phyloP scores from a whole-genome alignment of 805 yeast genomes.

The Phaffomyces antillensis region DNA sequence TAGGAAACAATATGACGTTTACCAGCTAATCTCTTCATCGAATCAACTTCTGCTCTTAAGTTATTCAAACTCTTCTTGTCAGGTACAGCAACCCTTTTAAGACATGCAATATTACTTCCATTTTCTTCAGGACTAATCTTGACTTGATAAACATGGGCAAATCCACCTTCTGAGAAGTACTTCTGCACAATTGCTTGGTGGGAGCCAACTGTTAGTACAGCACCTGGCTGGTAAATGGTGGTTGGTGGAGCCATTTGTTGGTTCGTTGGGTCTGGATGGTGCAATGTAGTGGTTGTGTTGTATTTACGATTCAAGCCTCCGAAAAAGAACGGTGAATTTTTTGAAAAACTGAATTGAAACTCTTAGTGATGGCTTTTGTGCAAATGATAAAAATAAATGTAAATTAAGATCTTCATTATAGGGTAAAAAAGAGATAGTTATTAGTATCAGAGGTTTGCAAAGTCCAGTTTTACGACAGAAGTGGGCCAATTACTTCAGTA shows the following conservation, averaged over 20 bases:
- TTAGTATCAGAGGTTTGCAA: too few species aligned
- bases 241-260: slow-evolving; percentile 40
- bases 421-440: too few species aligned
- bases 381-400: not conserved
- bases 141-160: slow-evolving; percentile 90
- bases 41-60: slow-evolving; percentile 91
- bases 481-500: too few species aligned
- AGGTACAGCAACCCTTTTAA: slow-evolving; percentile 94
- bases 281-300: not conserved
- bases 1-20: slow-evolving; percentile 78
- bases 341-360: too few species aligned
- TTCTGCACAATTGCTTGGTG: slow-evolving; percentile 63
- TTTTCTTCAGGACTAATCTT: slow-evolving; percentile 54
- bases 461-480: too few species aligned
- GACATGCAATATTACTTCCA: slow-evolving; percentile 58
- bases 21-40: slow-evolving; percentile 85
- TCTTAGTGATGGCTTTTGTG: not conserved
- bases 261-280: not conserved
- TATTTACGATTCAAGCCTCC: not conserved
- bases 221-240: slow-evolving; percentile 67
- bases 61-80: slow-evolving; percentile 76
- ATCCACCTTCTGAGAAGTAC: slow-evolving; percentile 87
- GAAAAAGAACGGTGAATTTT: not conserved
- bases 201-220: slow-evolving; percentile 74
- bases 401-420: not conserved